Evolutionary conservation across 2,329 filamentous ascomycete genomes (phyloP), one percentile per base, ranked within the genome.

Genomic region (Dendryphion nanum): DNA sequence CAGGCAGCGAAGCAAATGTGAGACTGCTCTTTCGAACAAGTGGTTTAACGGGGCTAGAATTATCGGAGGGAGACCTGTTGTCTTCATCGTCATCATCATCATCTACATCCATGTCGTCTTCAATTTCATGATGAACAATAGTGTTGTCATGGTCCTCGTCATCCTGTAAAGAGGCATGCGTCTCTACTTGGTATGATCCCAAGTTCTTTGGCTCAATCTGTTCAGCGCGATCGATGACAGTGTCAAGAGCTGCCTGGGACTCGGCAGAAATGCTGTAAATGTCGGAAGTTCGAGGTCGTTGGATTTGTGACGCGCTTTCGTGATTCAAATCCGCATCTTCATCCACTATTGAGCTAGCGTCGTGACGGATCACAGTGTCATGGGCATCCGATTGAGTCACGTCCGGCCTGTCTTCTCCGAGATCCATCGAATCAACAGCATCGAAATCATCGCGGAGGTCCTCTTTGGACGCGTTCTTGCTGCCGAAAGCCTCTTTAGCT

Each of bases 11-110:
- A 24, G 93, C 89, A 68, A 98, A 97, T 42, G 86, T 95, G 43
- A 98, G 76, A 62, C 91, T 97, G 67, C 90, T 95, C 74, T 97
- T 97, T 43, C 91, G 83, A 50, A 94, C 78, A 19, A 87, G 74
- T 2, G 85, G 85, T 50, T 87, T 78, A 33, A 86, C 81, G 0
- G 86, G 86, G 51, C 85, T 90, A 0, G 86, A 88, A 1, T 72
- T 76, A 33, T 87, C 83, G 2, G 84, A 86, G 13, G 78, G 77
- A 3, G 82, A 85, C 43, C 74, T 71, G 16, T 68, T 67, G 44
- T 78, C 78, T 38, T 77, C 78, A 24, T 78, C 75, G 33, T 30
- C 29, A 15, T 30, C 29, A 33, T 33, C 31, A 38, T 78, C 78
- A 26, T 78, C 75, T 32, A 61, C 51, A 13, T 68, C 66, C 51